phyloP scores from a whole-genome alignment of 1,284 basidiomycete species.

The Moesziomyces sp. region DNA sequence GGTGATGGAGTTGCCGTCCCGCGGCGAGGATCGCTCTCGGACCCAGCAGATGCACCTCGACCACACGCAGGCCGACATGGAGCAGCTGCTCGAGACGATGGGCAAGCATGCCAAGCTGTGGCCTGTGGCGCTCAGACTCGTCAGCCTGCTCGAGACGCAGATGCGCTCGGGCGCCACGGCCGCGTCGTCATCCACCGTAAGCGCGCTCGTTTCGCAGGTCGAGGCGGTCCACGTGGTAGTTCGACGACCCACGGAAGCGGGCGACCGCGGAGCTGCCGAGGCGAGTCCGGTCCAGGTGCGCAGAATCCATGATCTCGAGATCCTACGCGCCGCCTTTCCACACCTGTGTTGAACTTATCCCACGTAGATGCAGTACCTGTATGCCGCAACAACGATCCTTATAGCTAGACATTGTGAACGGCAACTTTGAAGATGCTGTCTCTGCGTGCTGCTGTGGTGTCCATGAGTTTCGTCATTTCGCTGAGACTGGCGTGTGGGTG shows the following conservation, averaged over 20 bases:
- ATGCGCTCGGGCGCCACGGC: background rate
- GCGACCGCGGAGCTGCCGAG: background rate
- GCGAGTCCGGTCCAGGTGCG: constrained; percentile 9
- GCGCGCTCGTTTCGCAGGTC: constrained; percentile 22
- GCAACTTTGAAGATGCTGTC: background rate
- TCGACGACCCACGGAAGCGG: constrained; percentile 13
- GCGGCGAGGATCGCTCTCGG: background rate
- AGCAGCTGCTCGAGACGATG: constrained; percentile 18
- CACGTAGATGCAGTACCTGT: background rate
- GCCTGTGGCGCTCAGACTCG: constrained; percentile 23
- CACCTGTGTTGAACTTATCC: constrained; percentile 24
- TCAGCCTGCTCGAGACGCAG: constrained; percentile 22
- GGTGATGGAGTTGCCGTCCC: constrained; percentile 1
- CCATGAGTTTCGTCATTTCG: background rate
- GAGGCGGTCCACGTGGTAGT: constrained; percentile 41
- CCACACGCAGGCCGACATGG: constrained; percentile 10
- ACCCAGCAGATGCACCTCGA: constrained; percentile 8
- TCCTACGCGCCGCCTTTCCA: constrained; percentile 19
- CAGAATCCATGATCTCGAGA: constrained; percentile 25
- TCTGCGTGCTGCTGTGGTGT: background rate
- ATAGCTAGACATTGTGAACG: background rate
- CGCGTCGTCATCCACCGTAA: constrained; percentile 8
- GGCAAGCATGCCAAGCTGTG: constrained; percentile 25
- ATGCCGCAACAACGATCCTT: background rate
- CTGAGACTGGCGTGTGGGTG: background rate